Percentiles rank a stretch among this genome's conserved stretches.
Evolutionary conservation across 805 yeast species (phyloP).

Genomic region (Isabelozyma pseudorhagii): DNA sequence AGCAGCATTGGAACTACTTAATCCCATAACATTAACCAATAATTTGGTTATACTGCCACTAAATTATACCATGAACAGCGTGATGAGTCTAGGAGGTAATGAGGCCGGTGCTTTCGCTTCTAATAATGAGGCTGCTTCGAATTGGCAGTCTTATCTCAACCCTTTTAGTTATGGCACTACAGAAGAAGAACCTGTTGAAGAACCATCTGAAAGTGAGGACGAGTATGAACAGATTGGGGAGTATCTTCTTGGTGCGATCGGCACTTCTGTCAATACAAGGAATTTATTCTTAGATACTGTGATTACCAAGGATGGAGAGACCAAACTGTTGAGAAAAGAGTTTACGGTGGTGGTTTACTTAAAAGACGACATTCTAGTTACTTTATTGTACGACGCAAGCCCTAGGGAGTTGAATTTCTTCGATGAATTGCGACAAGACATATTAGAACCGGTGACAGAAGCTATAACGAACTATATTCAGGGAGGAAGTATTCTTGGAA

Average conservation of each 20-base stretch:
- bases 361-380: conserved; percentile 17
- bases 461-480: conserved; percentile 12
- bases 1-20: conserved; percentile 25
- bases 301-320: background rate
- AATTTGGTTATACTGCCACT: conserved; percentile 37
- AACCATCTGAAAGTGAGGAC: background rate
- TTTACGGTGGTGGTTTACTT: conserved; percentile 29
- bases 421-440: conserved; percentile 8
- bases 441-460: conserved; percentile 19
- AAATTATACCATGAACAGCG: conserved; percentile 31
- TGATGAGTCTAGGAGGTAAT: conserved; percentile 19
- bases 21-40: conserved; percentile 33
- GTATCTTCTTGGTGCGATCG: background rate
- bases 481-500: conserved; percentile 18
- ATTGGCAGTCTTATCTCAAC: conserved; percentile 15
- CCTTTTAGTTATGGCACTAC: conserved; percentile 6
- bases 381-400: conserved; percentile 30
- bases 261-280: background rate
- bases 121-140: background rate
- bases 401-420: conserved; percentile 21
- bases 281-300: background rate
- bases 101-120: background rate
- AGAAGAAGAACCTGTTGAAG: background rate
- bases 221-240: background rate
- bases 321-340: conserved; percentile 12